A percentile compares a stretch with the other conserved stretches of the same genome.
These are phyloP conservation scores for Botrytis byssoidea DNA, from an alignment of 2,329 filamentous ascomycete genomes.

Conservation along the genomic window DNA sequence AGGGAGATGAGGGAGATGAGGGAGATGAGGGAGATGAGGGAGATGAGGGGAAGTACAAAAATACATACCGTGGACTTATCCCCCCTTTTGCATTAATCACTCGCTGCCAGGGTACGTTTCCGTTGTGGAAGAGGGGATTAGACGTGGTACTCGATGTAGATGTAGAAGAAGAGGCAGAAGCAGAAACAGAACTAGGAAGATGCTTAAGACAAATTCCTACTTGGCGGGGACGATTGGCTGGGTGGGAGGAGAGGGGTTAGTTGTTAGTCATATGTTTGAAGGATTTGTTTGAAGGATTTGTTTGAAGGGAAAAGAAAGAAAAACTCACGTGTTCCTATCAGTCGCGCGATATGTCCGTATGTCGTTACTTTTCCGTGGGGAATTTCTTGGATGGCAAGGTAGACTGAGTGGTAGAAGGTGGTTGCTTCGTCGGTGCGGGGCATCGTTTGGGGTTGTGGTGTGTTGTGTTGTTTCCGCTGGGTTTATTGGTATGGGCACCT, in stretches of 20 bases:
- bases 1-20: too few relatives aligned
- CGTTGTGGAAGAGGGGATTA: slow-evolving; percentile 52
- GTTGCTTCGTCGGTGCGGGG: slow-evolving; percentile 68
- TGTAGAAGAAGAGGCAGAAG: neutral
- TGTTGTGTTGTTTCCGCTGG: too few relatives aligned
- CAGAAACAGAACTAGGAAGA: slow-evolving; percentile 56
- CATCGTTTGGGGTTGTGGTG: slow-evolving; percentile 46
- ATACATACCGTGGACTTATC: slow-evolving; percentile 75
- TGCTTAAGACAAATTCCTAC: slow-evolving; percentile 90
- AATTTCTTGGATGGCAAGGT: slow-evolving; percentile 80
- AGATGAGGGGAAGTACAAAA: too few relatives aligned
- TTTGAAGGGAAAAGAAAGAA: too few relatives aligned
- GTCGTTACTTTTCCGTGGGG: slow-evolving; percentile 80
- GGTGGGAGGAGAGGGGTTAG: neutral
- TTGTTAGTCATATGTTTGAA: slow-evolving; percentile 34
- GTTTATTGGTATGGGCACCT: too few relatives aligned
- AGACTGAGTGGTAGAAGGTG: slow-evolving; percentile 75
- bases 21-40: too few relatives aligned
- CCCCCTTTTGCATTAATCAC: slow-evolving; percentile 84
- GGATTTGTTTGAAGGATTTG: too few relatives aligned
- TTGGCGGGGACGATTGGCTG: slow-evolving; percentile 73
- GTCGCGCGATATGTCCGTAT: slow-evolving; percentile 76
- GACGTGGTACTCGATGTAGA: neutral
- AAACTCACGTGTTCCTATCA: slow-evolving; percentile 69
- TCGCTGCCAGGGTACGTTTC: slow-evolving; percentile 90